Percentiles rank a stretch among this genome's conserved stretches.
Conservation (phyloP, 768 basidiomycete genomes). For the Auricularia heimuer region DNA sequence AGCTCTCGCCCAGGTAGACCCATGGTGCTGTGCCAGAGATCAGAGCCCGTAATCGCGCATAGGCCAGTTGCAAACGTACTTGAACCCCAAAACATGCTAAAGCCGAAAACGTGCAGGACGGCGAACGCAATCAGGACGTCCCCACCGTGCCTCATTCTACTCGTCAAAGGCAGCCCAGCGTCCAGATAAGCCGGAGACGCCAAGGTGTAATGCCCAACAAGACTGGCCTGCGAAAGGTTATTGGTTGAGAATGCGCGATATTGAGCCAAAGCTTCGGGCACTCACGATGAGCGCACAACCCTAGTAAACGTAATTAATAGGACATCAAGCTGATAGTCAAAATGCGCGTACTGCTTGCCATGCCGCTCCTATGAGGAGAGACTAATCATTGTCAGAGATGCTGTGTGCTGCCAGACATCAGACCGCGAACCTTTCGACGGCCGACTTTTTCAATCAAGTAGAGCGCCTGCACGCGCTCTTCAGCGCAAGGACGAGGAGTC, state of each 20-base stretch:
- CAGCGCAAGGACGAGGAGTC: background rate
- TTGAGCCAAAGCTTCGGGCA: background rate
- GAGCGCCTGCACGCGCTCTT: constrained; percentile 29
- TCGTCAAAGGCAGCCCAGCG: constrained; percentile 33
- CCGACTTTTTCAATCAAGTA: constrained; percentile 65
- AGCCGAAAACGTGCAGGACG: constrained; percentile 64
- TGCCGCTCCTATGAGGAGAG: constrained; percentile 54
- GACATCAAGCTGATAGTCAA: background rate
- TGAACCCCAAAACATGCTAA: constrained; percentile 68
- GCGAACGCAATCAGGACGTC: constrained; percentile 66
- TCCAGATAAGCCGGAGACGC: constrained; percentile 30
- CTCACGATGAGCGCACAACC: constrained; percentile 49
- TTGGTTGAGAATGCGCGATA: background rate
- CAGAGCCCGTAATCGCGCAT: background rate
- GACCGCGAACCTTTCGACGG: constrained; percentile 36
- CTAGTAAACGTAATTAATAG: background rate
- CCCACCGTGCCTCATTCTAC: constrained; percentile 48
- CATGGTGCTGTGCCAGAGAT: constrained; percentile 19
- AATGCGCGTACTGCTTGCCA: constrained; percentile 33
- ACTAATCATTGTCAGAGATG: constrained; percentile 18
- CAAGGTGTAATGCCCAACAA: constrained; percentile 61
- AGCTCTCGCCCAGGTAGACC: constrained; percentile 73
- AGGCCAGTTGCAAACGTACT: background rate
- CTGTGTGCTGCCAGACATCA: too few relatives aligned
- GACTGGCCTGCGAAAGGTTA: constrained; percentile 38